A percentile compares a stretch with the other conserved stretches of the same genome.
These are phyloP conservation scores for Rubia occidens DNA, from an alignment of 305 asterid genomes.

Conservation along the genomic window DNA sequence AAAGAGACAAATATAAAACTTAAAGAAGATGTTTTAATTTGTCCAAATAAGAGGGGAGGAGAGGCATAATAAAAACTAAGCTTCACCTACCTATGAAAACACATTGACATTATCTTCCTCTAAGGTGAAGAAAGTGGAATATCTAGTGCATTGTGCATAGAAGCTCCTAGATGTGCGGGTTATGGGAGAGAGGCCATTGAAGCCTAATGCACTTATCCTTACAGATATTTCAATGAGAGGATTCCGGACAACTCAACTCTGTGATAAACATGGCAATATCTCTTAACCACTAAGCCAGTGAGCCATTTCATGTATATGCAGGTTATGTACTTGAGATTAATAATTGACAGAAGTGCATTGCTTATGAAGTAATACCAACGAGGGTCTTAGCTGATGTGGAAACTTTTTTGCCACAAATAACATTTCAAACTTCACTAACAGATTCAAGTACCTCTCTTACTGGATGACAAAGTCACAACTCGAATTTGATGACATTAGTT, in stretches of 20 bases:
- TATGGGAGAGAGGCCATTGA: neutral
- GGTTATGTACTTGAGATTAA: neutral
- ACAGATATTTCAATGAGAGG: neutral
- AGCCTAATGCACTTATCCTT: neutral
- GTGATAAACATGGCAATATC: neutral
- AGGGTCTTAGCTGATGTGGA: neutral
- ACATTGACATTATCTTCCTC: neutral
- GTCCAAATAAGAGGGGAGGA: neutral
- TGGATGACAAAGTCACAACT: neutral
- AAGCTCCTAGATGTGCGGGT: neutral
- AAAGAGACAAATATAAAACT: neutral
- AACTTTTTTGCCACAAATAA: neutral
- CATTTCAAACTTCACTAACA: neutral
- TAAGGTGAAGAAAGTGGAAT: neutral
- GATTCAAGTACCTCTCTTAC: neutral
- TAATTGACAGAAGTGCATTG: neutral
- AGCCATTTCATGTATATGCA: neutral
- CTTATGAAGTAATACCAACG: neutral
- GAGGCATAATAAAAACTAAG: neutral
- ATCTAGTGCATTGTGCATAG: neutral
- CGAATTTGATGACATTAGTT: neutral
- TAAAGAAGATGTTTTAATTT: neutral
- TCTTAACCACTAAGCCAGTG: neutral
- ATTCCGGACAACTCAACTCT: neutral
- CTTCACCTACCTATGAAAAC: neutral